Conservation (phyloP, 2,329 filamentous ascomycete species). For the Tricladium varicosporioides region DNA sequence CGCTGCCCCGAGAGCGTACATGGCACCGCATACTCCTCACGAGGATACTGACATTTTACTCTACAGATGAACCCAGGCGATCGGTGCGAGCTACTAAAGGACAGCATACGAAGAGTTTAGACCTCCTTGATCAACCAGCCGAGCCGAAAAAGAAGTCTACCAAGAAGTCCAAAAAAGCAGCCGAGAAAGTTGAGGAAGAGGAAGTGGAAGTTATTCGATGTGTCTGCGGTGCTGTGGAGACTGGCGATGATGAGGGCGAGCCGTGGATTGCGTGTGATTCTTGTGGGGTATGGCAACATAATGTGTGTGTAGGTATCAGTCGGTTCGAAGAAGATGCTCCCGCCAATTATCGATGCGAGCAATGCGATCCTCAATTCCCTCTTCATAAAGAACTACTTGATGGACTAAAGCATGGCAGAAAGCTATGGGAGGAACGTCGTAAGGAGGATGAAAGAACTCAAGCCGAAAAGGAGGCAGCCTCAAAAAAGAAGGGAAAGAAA, state of each 20-base stretch:
- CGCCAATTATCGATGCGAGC: conserved; percentile 88
- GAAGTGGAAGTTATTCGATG: conserved; percentile 75
- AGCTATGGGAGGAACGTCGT: conserved; percentile 76
- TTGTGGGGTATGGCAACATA: conserved; percentile 95
- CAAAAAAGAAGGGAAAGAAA: conserved; percentile 55
- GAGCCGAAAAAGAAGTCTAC: conserved; percentile 49
- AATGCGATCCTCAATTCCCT: conserved; percentile 73
- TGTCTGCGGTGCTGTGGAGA: conserved; percentile 84
- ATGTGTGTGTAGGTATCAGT: conserved; percentile 86
- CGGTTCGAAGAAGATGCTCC: conserved; percentile 73
- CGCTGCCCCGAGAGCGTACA: conserved; percentile 1
- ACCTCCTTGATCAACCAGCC: conserved; percentile 63
- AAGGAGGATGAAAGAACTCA: conserved; percentile 56
- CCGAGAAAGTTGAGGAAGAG: conserved; percentile 45
- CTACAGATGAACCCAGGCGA: conserved; percentile 77
- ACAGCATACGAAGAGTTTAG: conserved; percentile 86
- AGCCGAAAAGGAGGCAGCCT: conserved; percentile 51
- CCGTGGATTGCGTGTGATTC: conserved; percentile 96
- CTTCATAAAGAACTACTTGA: conserved; percentile 74
- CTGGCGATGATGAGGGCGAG: conserved; percentile 81
- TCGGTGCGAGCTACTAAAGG: conserved; percentile 96
- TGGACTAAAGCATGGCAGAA: conserved; percentile 76
- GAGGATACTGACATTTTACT: conserved; percentile 22
- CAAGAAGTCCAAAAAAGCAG: conserved; percentile 54
- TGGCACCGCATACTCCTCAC: not conserved